Conservation (phyloP, 2,329 filamentous ascomycete genomes). For the Neonectria coccinea region DNA sequence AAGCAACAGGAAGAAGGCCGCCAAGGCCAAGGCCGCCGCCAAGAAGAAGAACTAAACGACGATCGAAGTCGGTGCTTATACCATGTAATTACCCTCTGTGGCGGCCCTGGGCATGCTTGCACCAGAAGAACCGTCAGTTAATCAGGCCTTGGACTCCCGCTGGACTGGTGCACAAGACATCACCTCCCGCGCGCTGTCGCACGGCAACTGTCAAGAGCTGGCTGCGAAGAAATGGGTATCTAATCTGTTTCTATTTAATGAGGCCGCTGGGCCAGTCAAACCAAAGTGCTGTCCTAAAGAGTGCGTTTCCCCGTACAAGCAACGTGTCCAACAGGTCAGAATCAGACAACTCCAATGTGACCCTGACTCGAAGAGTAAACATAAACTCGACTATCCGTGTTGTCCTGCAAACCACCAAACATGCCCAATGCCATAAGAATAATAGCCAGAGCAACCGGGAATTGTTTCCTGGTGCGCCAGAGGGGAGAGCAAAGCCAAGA, state of each 20-base stretch:
- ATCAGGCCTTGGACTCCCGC: conserved; percentile 30
- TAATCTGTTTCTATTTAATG: conserved; percentile 52
- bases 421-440: conserved; percentile 29
- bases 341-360: conserved; percentile 45
- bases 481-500: conserved; percentile 41
- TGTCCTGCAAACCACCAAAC: conserved; percentile 25
- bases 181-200: conserved; percentile 18
- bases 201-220: conserved; percentile 25
- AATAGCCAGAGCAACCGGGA: conserved; percentile 29
- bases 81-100: conserved; percentile 37
- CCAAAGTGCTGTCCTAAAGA: conserved; percentile 43
- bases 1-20: conserved; percentile 97
- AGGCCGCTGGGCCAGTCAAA: conserved; percentile 38
- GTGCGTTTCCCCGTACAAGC: conserved; percentile 44
- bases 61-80: conserved; percentile 30
- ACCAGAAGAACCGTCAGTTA: conserved; percentile 30
- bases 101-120: conserved; percentile 29
- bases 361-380: conserved; percentile 35
- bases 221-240: conserved; percentile 48
- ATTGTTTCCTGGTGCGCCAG: conserved; percentile 28
- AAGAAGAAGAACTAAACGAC: conserved; percentile 84
- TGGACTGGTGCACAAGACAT: conserved; percentile 9
- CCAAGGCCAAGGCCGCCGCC: conserved; percentile 85
- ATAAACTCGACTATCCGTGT: conserved; percentile 36
- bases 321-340: conserved; percentile 46